A percentile compares a stretch with the other conserved stretches of the same genome.
Conservation (phyloP, 1,139 yeast genomes). For the Hansenula sp. region DNA sequence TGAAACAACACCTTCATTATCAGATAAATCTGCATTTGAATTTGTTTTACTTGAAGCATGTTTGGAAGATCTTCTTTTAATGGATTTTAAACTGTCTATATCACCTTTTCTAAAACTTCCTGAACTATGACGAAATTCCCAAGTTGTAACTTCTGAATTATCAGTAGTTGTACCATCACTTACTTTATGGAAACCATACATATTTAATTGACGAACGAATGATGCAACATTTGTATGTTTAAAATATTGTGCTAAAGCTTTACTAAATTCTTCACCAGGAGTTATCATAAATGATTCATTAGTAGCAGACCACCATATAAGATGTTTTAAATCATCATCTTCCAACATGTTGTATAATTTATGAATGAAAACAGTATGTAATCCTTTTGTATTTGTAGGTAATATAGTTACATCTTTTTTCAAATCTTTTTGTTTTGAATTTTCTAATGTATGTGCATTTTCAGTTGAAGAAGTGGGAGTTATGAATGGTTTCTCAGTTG, state of each 20-base stretch:
- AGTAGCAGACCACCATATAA: slow-evolving; percentile 48
- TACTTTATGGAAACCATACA: slow-evolving; percentile 85
- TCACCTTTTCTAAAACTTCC: slow-evolving; percentile 66
- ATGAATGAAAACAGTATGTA: slow-evolving; percentile 55
- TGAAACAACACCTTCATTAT: slow-evolving; percentile 13
- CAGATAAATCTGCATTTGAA: slow-evolving; percentile 8
- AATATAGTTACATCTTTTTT: slow-evolving; percentile 13
- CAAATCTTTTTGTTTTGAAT: slow-evolving; percentile 3
- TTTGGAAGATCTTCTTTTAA: slow-evolving; percentile 62
- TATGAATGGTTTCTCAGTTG: background rate
- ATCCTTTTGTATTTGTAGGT: slow-evolving; percentile 22
- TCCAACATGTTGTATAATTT: slow-evolving; percentile 62
- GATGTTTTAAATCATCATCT: slow-evolving; percentile 44
- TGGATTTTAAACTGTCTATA: slow-evolving; percentile 48
- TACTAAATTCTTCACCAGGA: slow-evolving; percentile 55
- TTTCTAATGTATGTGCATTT: background rate
- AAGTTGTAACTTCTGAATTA: slow-evolving; percentile 28
- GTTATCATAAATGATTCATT: slow-evolving; percentile 37
- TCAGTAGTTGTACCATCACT: slow-evolving; percentile 31
- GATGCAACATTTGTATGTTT: slow-evolving; percentile 94
- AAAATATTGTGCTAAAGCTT: slow-evolving; percentile 59
- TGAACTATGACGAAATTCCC: slow-evolving; percentile 74
- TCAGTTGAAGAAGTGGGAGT: slow-evolving; percentile 1
- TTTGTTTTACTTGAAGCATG: slow-evolving; percentile 27
- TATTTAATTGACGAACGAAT: slow-evolving; percentile 91